Evolutionary conservation across 2,329 filamentous ascomycete species (phyloP), one percentile per base, ranked within the genome.

Genomic region (Didymella lethalis): DNA sequence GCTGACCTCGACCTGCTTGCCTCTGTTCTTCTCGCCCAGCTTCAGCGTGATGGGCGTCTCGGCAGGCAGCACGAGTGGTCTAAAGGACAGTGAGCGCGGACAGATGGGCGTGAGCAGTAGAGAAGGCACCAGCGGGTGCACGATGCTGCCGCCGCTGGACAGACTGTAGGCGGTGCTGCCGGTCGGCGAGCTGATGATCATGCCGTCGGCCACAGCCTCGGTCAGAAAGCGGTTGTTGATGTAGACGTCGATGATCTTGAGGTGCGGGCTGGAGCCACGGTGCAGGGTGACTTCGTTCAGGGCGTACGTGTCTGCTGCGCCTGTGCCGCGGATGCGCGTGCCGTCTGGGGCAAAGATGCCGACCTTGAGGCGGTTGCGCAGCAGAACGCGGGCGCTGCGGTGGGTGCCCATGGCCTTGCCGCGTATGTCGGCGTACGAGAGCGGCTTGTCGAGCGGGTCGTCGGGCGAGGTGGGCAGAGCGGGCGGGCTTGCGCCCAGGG

Each of bases 211-310:
- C 12, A 96, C 93, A 0, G 92, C 94, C 75, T 97, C 93, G 1
- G 95, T 99, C 45, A 99, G 82, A 70, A 95, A 96, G 54, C 92
- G 88, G 32, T 91, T 90, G 68, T 93, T 93, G 59, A 98, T 90
- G 70, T 88, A 95, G 43, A 99, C 91, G 71, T 96, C 92, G 66
- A 99, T 91, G 65, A 97, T 89, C 36, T 93, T 92, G 6, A 99
- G 85, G 76, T 98, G 94, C 0, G 95, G 92, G 63, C 94, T 89
- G 32, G 90, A 89, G 40, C 95, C 95, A 23, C 95, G 88, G 77
- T 99, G 95, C 34, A 99, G 89, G 1, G 96, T 90, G 11, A 99
- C 89, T 77, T 99, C 95, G 75, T 99, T 99, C 80, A 98, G 91
- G 49, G 95, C 95, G 68, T 87, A 87, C 2, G 85, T 82, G 59